These are phyloP conservation scores for Monosiga brevicollis DNA, from an alignment of 78 protist genomes.

Conservation along the genomic window DNA sequence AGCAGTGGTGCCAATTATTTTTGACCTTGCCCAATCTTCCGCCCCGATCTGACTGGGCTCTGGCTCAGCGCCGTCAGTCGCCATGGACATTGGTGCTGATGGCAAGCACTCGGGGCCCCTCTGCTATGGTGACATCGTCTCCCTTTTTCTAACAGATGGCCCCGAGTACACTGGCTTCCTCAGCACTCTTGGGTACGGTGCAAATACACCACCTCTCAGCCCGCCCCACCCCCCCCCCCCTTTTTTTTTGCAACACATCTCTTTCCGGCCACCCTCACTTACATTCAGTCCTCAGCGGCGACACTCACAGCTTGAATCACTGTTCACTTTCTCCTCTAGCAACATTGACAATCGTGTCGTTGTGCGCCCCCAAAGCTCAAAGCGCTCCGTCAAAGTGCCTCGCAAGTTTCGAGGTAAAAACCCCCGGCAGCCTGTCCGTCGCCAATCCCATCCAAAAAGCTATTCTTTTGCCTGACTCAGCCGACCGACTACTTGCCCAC, in stretches of 20 bases:
- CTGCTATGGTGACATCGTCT: slow-evolving; percentile 12
- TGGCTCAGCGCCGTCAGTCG: neutral
- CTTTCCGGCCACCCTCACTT: neutral
- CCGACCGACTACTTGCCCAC: neutral
- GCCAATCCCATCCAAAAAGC: neutral
- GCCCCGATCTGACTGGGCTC: neutral
- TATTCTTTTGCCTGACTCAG: neutral
- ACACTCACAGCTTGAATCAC: neutral
- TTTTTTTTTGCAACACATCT: neutral
- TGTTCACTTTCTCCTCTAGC: neutral
- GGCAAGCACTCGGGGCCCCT: neutral
- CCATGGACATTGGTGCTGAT: neutral
- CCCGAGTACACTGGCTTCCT: slow-evolving; percentile 5
- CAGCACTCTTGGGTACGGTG: slow-evolving; percentile 14
- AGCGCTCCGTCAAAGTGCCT: slow-evolving; percentile 2
- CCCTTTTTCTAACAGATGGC: slow-evolving; percentile 5
- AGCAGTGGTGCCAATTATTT: neutral
- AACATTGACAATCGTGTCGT: slow-evolving; percentile 17
- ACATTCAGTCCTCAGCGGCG: neutral
- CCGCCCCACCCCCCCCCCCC: neutral
- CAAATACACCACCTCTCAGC: neutral
- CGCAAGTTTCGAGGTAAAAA: slow-evolving; percentile 10
- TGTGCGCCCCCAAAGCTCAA: neutral
- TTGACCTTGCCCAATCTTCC: neutral
- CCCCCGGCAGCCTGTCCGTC: neutral